Evolutionary conservation across 495 filamentous ascomycete species (phyloP).

Genomic region (Cercophora sp.): DNA sequence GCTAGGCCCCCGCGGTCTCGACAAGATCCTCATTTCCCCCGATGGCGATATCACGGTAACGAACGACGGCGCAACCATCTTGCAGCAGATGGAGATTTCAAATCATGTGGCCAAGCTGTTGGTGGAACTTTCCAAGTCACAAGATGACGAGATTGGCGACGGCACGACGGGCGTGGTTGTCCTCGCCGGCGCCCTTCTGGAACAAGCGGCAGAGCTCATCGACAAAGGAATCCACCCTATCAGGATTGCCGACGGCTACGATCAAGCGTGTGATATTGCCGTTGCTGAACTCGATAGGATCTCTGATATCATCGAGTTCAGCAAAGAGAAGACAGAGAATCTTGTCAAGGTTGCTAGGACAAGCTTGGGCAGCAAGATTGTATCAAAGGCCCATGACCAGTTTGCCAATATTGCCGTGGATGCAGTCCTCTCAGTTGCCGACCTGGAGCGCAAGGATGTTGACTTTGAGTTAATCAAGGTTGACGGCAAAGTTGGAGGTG

Average conservation of each 20-base stretch:
- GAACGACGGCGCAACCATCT: constrained; percentile 96
- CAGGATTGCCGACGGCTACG: constrained; percentile 95
- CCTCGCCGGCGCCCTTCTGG: constrained; percentile 86
- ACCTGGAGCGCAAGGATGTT: constrained; percentile 93
- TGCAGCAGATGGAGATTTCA: constrained; percentile 97
- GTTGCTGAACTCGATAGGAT: constrained; percentile 88
- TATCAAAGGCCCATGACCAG: constrained; percentile 97
- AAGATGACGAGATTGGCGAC: constrained; percentile 98
- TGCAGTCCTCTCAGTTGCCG: constrained; percentile 92
- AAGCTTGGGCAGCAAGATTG: constrained; percentile 97
- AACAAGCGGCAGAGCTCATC: constrained; percentile 97
- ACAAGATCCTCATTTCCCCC: constrained; percentile 98
- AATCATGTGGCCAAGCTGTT: constrained; percentile 97
- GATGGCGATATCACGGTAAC: constrained; percentile 99
- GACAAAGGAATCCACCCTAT: constrained; percentile 99
- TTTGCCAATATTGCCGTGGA: constrained; percentile 97
- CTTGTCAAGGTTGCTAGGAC: constrained; percentile 92
- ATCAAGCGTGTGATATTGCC: constrained; percentile 94
- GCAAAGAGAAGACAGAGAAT: constrained; percentile 70
- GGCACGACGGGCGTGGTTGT: constrained; percentile 98
- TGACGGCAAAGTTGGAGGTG: constrained; percentile 93
- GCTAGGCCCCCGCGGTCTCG: constrained; percentile 89
- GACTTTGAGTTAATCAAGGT: constrained; percentile 99
- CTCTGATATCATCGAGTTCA: constrained; percentile 85
- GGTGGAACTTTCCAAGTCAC: constrained; percentile 97